Conservation (phyloP, 1,284 basidiomycete genomes). For the Moesziomyces aphidis region DNA sequence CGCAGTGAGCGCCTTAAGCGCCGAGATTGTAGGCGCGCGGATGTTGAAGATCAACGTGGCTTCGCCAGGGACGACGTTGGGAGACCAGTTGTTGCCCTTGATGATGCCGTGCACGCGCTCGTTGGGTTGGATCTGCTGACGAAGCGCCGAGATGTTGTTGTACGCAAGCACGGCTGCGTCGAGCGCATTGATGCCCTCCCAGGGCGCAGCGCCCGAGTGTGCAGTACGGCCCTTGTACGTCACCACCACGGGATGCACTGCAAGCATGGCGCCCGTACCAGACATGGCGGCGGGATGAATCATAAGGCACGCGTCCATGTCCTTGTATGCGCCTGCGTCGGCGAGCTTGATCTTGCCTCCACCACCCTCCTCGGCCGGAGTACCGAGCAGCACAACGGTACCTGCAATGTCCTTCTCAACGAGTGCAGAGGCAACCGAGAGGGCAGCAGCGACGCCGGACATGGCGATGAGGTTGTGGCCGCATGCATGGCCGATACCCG, state of each 20-base stretch:
- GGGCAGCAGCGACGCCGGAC: conserved; percentile 80
- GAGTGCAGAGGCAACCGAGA: conserved; percentile 78
- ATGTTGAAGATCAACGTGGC: conserved; percentile 77
- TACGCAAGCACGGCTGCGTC: conserved; percentile 87
- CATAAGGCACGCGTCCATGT: conserved; percentile 83
- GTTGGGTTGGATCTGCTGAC: conserved; percentile 78
- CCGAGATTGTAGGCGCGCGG: conserved; percentile 75
- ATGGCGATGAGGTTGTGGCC: conserved; percentile 87
- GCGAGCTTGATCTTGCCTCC: conserved; percentile 81
- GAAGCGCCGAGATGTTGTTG: conserved; percentile 77
- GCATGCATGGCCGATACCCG: conserved; percentile 74
- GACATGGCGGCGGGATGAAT: conserved; percentile 70
- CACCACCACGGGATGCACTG: conserved; percentile 65
- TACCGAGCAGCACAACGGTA: conserved; percentile 82
- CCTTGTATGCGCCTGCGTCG: conserved; percentile 78
- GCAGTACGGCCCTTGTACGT: conserved; percentile 57
- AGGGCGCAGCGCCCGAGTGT: conserved; percentile 72
- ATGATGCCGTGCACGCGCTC: conserved; percentile 70
- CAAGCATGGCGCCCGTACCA: conserved; percentile 71
- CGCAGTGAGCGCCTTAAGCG: conserved; percentile 72
- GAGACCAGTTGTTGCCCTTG: conserved; percentile 61
- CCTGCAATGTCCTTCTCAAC: conserved; percentile 75
- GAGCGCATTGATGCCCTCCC: conserved; percentile 85
- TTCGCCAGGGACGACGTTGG: conserved; percentile 80
- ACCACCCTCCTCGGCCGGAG: conserved; percentile 86